Evolutionary conservation across 371 early-diverging fungal genomes (phyloP).

Genomic region (Mortierella sp.): DNA sequence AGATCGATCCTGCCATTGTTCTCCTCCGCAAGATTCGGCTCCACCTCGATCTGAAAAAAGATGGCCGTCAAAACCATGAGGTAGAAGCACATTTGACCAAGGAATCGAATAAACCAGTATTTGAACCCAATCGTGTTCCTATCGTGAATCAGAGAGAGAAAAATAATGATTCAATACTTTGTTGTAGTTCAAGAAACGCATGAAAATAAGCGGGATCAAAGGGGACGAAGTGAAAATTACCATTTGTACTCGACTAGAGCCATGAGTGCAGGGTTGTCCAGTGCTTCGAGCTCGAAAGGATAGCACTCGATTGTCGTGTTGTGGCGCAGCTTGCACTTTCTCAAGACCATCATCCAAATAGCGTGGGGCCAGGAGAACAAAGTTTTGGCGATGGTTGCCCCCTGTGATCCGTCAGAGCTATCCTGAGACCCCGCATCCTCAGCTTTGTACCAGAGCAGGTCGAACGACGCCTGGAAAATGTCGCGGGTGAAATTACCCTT

Average conservation of each 20-base stretch:
- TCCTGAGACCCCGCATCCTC: background rate
- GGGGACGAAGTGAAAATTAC: background rate
- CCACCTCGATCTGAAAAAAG: conserved; percentile 8
- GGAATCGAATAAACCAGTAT: background rate
- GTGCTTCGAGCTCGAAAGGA: background rate
- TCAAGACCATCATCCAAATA: background rate
- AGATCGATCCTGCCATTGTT: background rate
- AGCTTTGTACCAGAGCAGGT: conserved; percentile 3
- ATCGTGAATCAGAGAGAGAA: background rate
- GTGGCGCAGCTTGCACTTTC: background rate
- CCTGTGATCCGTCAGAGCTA: background rate
- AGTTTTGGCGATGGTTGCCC: background rate
- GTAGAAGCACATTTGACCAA: conserved; percentile 4
- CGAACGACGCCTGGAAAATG: conserved; percentile 10
- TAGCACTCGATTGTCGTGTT: background rate
- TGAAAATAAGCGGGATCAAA: too few species aligned
- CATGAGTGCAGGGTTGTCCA: conserved; percentile 17
- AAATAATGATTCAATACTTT: too few species aligned
- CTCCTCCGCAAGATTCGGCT: background rate
- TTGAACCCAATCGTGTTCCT: conserved; percentile 29
- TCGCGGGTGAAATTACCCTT: conserved; percentile 15
- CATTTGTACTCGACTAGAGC: conserved; percentile 30
- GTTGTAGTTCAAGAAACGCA: too few species aligned
- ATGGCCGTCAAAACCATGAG: conserved; percentile 1
- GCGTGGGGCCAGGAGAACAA: background rate